These are phyloP conservation scores for Ilyonectria destructans DNA, from an alignment of 2,329 filamentous ascomycete species.

Conservation along the genomic window DNA sequence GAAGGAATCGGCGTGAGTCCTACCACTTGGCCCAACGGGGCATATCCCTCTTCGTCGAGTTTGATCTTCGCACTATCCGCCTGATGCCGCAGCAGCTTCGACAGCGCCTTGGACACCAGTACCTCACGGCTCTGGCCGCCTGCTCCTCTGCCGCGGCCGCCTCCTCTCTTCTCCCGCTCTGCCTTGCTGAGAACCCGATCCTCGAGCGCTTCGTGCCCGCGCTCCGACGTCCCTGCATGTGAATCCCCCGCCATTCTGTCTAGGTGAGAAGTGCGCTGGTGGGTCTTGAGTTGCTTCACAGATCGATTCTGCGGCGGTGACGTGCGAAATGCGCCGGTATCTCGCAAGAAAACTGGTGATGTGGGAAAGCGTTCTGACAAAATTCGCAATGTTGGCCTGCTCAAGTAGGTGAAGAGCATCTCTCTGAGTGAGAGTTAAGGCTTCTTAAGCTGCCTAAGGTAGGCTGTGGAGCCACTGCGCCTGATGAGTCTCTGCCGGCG, in stretches of 20 bases:
- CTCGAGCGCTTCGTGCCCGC: slow-evolving; percentile 43
- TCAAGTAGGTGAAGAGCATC: slow-evolving; percentile 10
- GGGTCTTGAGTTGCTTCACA: neutral
- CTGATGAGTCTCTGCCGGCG: slow-evolving; percentile 37
- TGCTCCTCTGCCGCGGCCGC: slow-evolving; percentile 38
- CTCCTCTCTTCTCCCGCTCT: slow-evolving; percentile 47
- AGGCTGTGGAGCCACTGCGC: slow-evolving; percentile 14
- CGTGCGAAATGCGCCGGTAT: neutral
- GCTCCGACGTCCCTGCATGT: slow-evolving; percentile 20
- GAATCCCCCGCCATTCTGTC: slow-evolving; percentile 40
- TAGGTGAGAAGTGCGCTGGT: slow-evolving; percentile 5
- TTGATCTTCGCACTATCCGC: slow-evolving; percentile 70
- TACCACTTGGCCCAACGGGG: slow-evolving; percentile 72
- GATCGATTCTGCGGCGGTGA: neutral
- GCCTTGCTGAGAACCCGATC: slow-evolving; percentile 37
- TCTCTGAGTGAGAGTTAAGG: slow-evolving; percentile 8
- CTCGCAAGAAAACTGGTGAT: neutral
- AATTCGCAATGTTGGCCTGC: neutral
- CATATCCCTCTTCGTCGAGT: slow-evolving; percentile 74
- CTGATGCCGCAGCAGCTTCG: slow-evolving; percentile 70
- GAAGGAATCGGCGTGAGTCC: slow-evolving; percentile 52
- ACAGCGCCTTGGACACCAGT: slow-evolving; percentile 69
- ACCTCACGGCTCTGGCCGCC: slow-evolving; percentile 60
- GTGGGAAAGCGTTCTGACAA: neutral
- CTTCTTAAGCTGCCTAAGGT: slow-evolving; percentile 19